Conservation (phyloP, 805 yeast species). For the Sugiyamaella smithiae region DNA sequence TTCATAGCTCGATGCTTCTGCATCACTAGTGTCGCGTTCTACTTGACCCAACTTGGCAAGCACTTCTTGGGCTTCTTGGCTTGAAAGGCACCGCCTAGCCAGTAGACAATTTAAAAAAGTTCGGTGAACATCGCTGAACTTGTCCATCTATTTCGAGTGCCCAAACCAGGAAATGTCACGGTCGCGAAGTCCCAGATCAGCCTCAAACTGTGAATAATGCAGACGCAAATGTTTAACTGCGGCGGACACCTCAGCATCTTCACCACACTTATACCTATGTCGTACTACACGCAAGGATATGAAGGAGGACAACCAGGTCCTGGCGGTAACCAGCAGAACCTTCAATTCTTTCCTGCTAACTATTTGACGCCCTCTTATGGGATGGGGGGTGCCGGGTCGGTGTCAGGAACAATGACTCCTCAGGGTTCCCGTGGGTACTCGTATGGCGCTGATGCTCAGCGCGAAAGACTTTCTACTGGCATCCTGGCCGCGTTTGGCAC, state of each 20-base stretch:
- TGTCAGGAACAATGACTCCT: slow-evolving; percentile 24
- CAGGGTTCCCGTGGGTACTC: slow-evolving; percentile 17
- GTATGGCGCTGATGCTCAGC: slow-evolving; percentile 20
- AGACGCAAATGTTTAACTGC: not conserved
- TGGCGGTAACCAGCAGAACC: slow-evolving; percentile 11
- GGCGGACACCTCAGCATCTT: not conserved
- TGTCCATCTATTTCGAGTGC: not conserved
- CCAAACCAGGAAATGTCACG: too few relatives aligned
- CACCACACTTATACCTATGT: slow-evolving; percentile 13
- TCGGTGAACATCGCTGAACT: slow-evolving; percentile 12
- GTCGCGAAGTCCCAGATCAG: not conserved
- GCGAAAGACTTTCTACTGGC: slow-evolving; percentile 61
- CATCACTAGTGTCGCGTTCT: not conserved
- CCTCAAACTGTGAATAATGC: not conserved
- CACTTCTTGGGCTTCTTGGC: slow-evolving; percentile 13
- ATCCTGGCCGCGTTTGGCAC: slow-evolving; percentile 89
- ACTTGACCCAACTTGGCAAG: not conserved
- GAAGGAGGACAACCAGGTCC: not conserved
- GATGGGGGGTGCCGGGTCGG: slow-evolving; percentile 4
- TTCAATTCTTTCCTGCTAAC: slow-evolving; percentile 24
- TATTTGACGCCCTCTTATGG: slow-evolving; percentile 21
- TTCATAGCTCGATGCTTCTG: not conserved
- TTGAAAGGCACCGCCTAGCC: slow-evolving; percentile 8
- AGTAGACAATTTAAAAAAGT: slow-evolving; percentile 13
- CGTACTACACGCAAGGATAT: slow-evolving; percentile 21